phyloP scores from a whole-genome alignment of 495 filamentous ascomycete genomes.

The Aspergillus haitiensis region DNA sequence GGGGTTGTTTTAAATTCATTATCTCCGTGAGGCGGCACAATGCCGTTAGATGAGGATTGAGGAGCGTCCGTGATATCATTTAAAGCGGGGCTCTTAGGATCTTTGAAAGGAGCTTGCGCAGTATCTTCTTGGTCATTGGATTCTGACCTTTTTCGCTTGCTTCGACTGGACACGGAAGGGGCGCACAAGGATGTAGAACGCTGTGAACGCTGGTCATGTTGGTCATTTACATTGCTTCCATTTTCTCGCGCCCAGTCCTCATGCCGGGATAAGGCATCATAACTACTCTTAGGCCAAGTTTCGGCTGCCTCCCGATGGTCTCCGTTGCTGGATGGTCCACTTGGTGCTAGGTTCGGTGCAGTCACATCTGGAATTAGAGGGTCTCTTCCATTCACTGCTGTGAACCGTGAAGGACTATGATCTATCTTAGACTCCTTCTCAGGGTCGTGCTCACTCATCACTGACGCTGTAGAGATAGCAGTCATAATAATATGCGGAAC shows the following conservation, averaged over 20 bases:
- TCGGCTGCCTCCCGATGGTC: conserved; percentile 30
- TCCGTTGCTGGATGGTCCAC: conserved; percentile 24
- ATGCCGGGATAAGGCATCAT: conserved; percentile 22
- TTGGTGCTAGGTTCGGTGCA: conserved; percentile 7
- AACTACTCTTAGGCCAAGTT: conserved; percentile 17
- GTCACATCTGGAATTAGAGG: conserved; percentile 20
- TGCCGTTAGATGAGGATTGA: conserved; percentile 17
- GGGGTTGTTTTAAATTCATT: conserved; percentile 27
- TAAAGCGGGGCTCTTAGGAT: conserved; percentile 25
- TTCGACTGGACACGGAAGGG: conserved; percentile 26
- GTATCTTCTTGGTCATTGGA: conserved; percentile 34
- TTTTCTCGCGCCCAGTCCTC: conserved; percentile 26
- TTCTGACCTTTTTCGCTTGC: conserved; percentile 47
- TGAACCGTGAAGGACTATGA: conserved; percentile 53
- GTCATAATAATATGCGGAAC: conserved; percentile 38
- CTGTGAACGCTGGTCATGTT: conserved; percentile 29
- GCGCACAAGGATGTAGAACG: conserved; percentile 30
- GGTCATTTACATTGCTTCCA: conserved; percentile 19
- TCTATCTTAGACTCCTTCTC: conserved; percentile 45
- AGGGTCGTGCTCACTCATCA: conserved; percentile 40
- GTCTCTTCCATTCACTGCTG: conserved; percentile 54
- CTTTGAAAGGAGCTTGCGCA: conserved; percentile 19
- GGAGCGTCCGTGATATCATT: conserved; percentile 22
- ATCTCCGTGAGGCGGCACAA: conserved; percentile 15
- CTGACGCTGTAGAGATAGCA: conserved; percentile 41